Percentiles rank a stretch among this genome's conserved stretches.
These are phyloP conservation scores for Pochonia chlamydosporia DNA, from an alignment of 2,329 filamentous ascomycete genomes.

Conservation along the genomic window DNA sequence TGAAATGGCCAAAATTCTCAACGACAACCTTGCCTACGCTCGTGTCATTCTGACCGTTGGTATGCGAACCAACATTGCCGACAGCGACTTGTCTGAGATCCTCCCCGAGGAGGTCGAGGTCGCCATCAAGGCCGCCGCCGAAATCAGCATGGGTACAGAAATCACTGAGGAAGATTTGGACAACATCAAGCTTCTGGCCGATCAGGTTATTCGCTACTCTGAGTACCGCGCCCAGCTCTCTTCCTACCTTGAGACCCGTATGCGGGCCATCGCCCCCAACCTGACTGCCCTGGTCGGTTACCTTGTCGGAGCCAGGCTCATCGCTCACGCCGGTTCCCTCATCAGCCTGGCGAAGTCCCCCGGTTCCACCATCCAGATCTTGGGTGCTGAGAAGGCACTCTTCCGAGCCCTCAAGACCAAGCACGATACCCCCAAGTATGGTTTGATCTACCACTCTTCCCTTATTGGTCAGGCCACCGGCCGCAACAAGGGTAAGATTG, in stretches of 20 bases:
- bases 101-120: slow-evolving; percentile 92
- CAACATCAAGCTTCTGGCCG: slow-evolving; percentile 85
- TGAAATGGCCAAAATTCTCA: slow-evolving; percentile 93
- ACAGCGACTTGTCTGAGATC: slow-evolving; percentile 78
- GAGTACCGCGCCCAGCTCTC: slow-evolving; percentile 86
- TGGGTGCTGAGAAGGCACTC: slow-evolving; percentile 96
- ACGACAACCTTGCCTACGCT: slow-evolving; percentile 93
- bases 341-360: slow-evolving; percentile 93
- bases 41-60: slow-evolving; percentile 84
- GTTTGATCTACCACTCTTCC: slow-evolving; percentile 86
- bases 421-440: slow-evolving; percentile 98
- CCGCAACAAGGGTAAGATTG: slow-evolving; percentile 99
- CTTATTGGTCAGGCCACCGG: slow-evolving; percentile 95
- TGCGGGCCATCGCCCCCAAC: slow-evolving; percentile 96
- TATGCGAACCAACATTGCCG: slow-evolving; percentile 74
- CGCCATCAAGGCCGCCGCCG: slow-evolving; percentile 87
- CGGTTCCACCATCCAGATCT: slow-evolving; percentile 93
- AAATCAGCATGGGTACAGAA: slow-evolving; percentile 98
- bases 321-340: slow-evolving; percentile 89
- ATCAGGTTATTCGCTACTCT: slow-evolving; percentile 88
- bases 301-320: slow-evolving; percentile 88
- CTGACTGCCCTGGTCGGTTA: slow-evolving; percentile 89
- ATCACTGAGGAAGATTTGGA: slow-evolving; percentile 88
- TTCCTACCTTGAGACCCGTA: slow-evolving; percentile 83
- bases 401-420: slow-evolving; percentile 99